Base-by-base conservation (phyloP, 2,329 filamentous ascomycete species). In the Anthostomella pinea region DNA sequence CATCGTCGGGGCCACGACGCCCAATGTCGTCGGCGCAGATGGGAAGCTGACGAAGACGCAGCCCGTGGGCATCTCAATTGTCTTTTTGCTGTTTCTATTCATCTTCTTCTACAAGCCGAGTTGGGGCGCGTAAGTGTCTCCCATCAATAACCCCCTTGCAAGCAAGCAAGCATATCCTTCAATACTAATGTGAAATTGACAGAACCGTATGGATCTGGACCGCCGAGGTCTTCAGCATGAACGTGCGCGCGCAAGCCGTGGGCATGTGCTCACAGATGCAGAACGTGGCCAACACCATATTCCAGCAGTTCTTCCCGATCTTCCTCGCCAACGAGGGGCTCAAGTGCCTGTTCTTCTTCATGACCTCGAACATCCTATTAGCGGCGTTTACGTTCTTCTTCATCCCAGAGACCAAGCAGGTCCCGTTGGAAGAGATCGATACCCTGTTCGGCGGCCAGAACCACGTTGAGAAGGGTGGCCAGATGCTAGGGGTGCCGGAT, bases 171-270 rank as follows among this genome's bases (percentile, higher is more conserved):
- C n/a, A n/a, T n/a, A n/a, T n/a, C n/a, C n/a, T n/a, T n/a, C n/a
- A n/a, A n/a, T n/a, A 18, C 38, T 41, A 8, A 37, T 14, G 15
- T 19, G 15, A 10, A 17, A 9, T 15, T 15, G 10, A 33, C 13
- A 45, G 42, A 2, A 83, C 79, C 4, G 76, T 79, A 13, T 85
- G 81, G 81, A 84, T 85, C 56, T 84, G 77, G 75, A 85, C 81
- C 0, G 72, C 78, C 2, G 81, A 85, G 49, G 68, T 85, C 41
- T 85, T 85, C 66, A 79, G 73, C 35, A 81, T 83, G 75, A 85
- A 85, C 58, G 76, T 85, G n/a, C 78, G 81, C 39, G 78, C 80
- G 5, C 81, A 85, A 57, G 81, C 81, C 22, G 79, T 85, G 10
- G 81, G 79, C 37, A 85, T 85, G 81, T 79, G 63, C 43, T 69